Percentiles rank a stretch among this genome's conserved stretches.
Conservation (phyloP, 176 grass and related monocot species). For the Avena eriantha region DNA sequence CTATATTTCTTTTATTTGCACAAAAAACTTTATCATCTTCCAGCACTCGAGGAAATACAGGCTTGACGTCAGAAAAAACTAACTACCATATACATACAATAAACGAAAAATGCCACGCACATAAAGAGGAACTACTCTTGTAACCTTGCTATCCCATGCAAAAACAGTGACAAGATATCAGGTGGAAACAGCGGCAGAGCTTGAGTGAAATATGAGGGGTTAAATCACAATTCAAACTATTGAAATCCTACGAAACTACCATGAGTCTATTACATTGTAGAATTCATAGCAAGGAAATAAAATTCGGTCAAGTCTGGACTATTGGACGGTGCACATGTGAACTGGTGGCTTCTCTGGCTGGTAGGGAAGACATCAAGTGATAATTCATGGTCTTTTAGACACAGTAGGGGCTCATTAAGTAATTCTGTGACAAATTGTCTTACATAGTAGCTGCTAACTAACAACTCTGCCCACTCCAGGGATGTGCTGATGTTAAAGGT, state of each 20-base stretch:
- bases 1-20: not conserved
- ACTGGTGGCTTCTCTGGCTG: conserved; percentile 12
- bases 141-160: conserved; percentile 8
- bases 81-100: not conserved
- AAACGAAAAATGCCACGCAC: not conserved
- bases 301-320: not conserved
- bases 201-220: not conserved
- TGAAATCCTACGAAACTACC: conserved; percentile 9
- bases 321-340: not conserved
- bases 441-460: not conserved
- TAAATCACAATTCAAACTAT: not conserved
- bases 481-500: not conserved
- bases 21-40: not conserved
- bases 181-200: not conserved
- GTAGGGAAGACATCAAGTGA: not conserved
- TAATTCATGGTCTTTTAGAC: not conserved
- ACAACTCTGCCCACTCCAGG: too few species aligned
- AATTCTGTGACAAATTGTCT: conserved; percentile 12
- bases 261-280: not conserved
- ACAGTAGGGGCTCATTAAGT: not conserved
- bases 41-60: not conserved
- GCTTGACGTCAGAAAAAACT: not conserved
- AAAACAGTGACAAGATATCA: not conserved
- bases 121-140: not conserved
- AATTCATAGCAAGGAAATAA: not conserved